Evolutionary conservation across 345 rosid species (phyloP).

Genomic region (Boechera divaricarpa): DNA sequence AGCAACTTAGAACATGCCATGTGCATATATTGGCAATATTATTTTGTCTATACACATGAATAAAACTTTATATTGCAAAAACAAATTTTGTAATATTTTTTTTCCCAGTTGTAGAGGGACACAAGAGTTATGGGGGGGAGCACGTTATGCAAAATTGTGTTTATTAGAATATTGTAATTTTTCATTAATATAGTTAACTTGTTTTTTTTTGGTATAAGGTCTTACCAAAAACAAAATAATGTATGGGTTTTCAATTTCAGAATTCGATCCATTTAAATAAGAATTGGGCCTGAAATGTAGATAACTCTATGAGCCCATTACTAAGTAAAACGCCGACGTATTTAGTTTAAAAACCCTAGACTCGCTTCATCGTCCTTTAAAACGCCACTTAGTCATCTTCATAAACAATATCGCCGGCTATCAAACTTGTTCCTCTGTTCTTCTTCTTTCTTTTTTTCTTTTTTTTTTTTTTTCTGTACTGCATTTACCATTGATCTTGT

Average conservation of each 20-base stretch:
- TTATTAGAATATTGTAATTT: not conserved
- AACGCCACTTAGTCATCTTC: not conserved
- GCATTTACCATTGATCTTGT: not conserved
- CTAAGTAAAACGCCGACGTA: not conserved
- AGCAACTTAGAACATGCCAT: not conserved
- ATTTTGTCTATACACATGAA: not conserved
- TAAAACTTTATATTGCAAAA: not conserved
- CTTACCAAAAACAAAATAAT: not conserved
- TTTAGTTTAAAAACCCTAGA: constrained; percentile 19
- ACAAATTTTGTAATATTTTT: not conserved
- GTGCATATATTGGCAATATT: constrained; percentile 3
- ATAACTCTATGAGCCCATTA: not conserved
- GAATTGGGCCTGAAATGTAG: constrained; percentile 7
- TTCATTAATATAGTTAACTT: not conserved
- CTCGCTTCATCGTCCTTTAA: not conserved
- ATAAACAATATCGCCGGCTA: not conserved
- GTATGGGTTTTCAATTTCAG: not conserved
- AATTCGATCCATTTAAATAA: not conserved
- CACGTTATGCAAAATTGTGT: not conserved
- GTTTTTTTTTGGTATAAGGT: not conserved
- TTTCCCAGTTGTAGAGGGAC: not conserved
- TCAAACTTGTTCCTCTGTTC: not conserved
- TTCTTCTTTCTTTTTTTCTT: not conserved
- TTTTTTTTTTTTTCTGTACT: not conserved
- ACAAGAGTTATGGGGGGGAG: not conserved